A percentile compares a stretch with the other conserved stretches of the same genome.
Evolutionary conservation across 371 early-diverging fungal species (phyloP).

Genomic region (Dichotomocladium elegans): DNA sequence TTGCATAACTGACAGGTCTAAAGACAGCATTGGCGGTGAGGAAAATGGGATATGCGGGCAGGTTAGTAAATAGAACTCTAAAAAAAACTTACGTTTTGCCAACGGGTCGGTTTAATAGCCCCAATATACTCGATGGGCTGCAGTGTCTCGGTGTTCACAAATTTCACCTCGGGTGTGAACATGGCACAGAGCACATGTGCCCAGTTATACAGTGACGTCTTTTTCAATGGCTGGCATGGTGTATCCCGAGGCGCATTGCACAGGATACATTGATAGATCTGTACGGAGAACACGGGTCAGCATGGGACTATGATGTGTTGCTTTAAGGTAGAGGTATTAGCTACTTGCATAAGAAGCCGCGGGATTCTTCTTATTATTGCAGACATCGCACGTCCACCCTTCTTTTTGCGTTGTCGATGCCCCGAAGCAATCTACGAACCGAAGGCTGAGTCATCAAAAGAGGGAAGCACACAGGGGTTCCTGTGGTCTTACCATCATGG

Average conservation of each 20-base stretch:
- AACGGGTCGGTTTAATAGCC: constrained; percentile 59
- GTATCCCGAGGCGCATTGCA: constrained; percentile 42
- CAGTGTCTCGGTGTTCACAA: constrained; percentile 60
- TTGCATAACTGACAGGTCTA: constrained; percentile 49
- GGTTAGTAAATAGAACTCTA: not conserved
- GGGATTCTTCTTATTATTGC: constrained; percentile 56
- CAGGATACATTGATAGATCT: constrained; percentile 60
- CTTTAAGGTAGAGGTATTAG: too few relatives aligned
- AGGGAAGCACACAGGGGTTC: too few relatives aligned
- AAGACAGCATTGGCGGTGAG: too few relatives aligned
- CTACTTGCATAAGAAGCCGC: constrained; percentile 48
- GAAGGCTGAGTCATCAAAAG: too few relatives aligned
- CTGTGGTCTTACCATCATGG: constrained; percentile 49
- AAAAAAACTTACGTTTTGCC: constrained; percentile 33
- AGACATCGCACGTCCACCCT: constrained; percentile 64
- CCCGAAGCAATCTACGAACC: constrained; percentile 51
- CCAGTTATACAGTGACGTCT: constrained; percentile 87
- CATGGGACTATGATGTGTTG: not conserved
- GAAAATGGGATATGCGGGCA: not conserved
- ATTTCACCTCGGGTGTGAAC: constrained; percentile 74
- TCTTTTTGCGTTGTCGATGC: constrained; percentile 10
- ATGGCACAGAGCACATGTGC: constrained; percentile 90
- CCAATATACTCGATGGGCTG: constrained; percentile 79
- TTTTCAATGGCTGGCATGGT: constrained; percentile 71
- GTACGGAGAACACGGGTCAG: not conserved